Percentiles rank a stretch among this genome's conserved stretches.
phyloP scores from a whole-genome alignment of 2,329 filamentous ascomycete species.

The Hortaea sp. region DNA sequence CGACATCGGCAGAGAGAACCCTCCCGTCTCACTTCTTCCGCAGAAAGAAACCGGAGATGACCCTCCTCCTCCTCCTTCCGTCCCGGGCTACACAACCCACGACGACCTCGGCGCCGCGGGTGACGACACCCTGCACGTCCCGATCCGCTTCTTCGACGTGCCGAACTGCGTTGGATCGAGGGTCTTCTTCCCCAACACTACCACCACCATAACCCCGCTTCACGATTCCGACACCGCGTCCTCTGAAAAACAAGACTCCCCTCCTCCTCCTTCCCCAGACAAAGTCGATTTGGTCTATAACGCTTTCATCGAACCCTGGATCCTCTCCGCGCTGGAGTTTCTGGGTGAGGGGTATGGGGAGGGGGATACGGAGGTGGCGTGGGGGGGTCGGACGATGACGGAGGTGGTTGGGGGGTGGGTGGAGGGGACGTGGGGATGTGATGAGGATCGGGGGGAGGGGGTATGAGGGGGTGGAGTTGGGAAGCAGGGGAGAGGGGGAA shows the following conservation, averaged over 20 bases:
- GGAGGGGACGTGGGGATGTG: conserved; percentile 41
- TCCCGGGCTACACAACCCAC: conserved; percentile 79
- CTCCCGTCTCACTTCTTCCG: too few species aligned
- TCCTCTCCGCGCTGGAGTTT: conserved; percentile 63
- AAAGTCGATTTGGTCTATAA: conserved; percentile 82
- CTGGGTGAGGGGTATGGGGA: conserved; percentile 41
- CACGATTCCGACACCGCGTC: background rate
- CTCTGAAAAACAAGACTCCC: too few species aligned
- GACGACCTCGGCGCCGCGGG: conserved; percentile 78
- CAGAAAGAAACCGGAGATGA: too few species aligned
- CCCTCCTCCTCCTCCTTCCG: conserved; percentile 19
- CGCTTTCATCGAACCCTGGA: conserved; percentile 78
- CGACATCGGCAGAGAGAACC: too few species aligned
- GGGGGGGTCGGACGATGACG: conserved; percentile 45
- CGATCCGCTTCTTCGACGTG: conserved; percentile 63
- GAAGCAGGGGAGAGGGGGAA: too few species aligned
- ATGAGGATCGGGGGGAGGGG: conserved; percentile 1
- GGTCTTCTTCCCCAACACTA: conserved; percentile 48
- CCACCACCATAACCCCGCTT: conserved; percentile 4
- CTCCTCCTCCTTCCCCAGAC: conserved; percentile 38
- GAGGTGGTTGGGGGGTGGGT: conserved; percentile 52
- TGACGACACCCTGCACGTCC: conserved; percentile 77
- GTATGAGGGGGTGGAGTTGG: too few species aligned
- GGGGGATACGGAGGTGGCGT: conserved; percentile 43
- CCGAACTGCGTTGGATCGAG: conserved; percentile 75